Base-by-base conservation (phyloP, 805 yeast genomes). In the Metschnikowia dekortorum region DNA sequence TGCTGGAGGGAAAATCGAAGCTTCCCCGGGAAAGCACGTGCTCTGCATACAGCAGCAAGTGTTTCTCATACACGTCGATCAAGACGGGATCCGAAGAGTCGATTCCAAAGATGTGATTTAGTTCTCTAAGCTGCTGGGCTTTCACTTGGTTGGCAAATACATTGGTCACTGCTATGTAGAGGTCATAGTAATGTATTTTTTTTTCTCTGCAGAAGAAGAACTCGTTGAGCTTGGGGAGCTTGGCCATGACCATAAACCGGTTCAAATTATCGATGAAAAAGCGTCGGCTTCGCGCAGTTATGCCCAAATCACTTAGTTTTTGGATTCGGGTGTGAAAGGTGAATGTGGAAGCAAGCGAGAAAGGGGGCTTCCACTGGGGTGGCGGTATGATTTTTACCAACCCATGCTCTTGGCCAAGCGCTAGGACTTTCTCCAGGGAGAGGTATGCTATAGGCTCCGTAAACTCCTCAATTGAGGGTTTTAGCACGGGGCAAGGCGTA, bases 301-400 rank as follows among this genome's bases (percentile, higher is more conserved):
- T 62, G 28, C 84, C 83, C 59, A 87, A 67, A 61, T 85, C 89
- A 57, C 80, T 78, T 48, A 87, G 60, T 43, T 75, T 78, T 62
- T 87, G 94, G n/a, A 83, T 62, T 48, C 95, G 66, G 8, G 89
- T 85, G 53, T 80, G 83, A 61, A 87, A 87, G 44, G 67, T 74
- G 65, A 87, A 86, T 6, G 68, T 59, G 42, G 72, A 69, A 44
- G 85, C 74, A 18, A 86, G 68, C 48, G 82, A 74, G 54, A 85
- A 76, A 0, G 80, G 81, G 0, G 85, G 84, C 43, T 61, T 62
- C 83, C 84, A 81, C n/a, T 59, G 65, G 14, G 54, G 48, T 0
- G 85, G 85, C 5, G 85, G 85, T 8, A 71, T 68, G 2, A 81
- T 58, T 57, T 81, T 81, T 31, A 81, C 63, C n/a, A 81, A 67